Evolutionary conservation across 768 basidiomycete species (phyloP).

Genomic region (Baorangia bicolor): DNA sequence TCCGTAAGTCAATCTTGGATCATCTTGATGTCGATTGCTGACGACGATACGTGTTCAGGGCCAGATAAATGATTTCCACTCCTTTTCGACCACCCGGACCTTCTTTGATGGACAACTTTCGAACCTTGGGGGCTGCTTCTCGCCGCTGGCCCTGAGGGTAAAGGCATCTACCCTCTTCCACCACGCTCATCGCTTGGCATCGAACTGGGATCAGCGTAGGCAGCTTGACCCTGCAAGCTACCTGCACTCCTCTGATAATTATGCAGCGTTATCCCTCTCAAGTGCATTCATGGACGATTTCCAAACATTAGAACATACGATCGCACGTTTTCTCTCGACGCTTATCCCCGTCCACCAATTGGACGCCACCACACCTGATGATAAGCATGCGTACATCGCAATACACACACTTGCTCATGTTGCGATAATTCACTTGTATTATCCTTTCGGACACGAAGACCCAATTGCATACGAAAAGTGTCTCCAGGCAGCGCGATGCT

Average conservation of each 20-base stretch:
- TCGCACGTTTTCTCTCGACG: conserved; percentile 61
- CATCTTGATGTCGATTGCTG: conserved; percentile 7
- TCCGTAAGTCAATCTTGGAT: conserved; percentile 43
- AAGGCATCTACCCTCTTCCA: conserved; percentile 79
- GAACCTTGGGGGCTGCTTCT: conserved; percentile 51
- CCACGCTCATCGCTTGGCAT: conserved; percentile 59
- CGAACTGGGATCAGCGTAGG: conserved; percentile 61
- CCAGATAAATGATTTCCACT: conserved; percentile 48
- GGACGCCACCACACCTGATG: conserved; percentile 51
- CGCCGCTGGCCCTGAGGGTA: conserved; percentile 60
- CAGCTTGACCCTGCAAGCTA: conserved; percentile 18
- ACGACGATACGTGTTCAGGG: conserved; percentile 45
- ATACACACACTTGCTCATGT: conserved; percentile 67
- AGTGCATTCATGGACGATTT: conserved; percentile 56
- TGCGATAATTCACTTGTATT: conserved; percentile 65
- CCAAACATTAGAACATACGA: conserved; percentile 59
- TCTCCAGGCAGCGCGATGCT: conserved; percentile 58
- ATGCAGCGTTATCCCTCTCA: conserved; percentile 44
- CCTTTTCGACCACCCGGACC: conserved; percentile 57
- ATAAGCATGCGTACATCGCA: conserved; percentile 58
- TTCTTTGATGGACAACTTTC: conserved; percentile 63
- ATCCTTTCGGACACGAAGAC: conserved; percentile 59
- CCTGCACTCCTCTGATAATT: conserved; percentile 22
- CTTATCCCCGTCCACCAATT: conserved; percentile 66
- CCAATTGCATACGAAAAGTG: conserved; percentile 64